These are phyloP conservation scores for Glebionis coronaria DNA, from an alignment of 129 eudicot genomes.

Conservation along the genomic window DNA sequence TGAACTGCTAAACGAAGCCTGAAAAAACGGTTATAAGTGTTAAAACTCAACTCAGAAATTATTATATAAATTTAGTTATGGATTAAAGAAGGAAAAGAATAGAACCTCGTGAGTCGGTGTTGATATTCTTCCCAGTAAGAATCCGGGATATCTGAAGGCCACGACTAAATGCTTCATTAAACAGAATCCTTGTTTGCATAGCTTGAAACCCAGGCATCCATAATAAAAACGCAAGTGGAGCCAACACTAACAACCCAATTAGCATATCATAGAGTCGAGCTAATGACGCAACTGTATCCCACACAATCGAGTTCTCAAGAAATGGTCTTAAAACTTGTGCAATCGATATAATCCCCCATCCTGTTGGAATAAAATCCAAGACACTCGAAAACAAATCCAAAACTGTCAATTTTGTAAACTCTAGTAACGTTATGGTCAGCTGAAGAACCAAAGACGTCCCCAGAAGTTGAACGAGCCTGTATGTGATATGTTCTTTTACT, in stretches of 20 bases:
- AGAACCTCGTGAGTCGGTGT: constrained; percentile 44
- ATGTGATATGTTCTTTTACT: constrained; percentile 60
- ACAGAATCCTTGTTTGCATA: constrained; percentile 90
- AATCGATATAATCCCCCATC: constrained; percentile 81
- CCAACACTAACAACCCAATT: constrained; percentile 72
- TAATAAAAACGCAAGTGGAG: constrained; percentile 73
- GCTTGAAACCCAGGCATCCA: constrained; percentile 98
- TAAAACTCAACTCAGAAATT: neutral
- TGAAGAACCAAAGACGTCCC: constrained; percentile 42
- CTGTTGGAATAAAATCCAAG: constrained; percentile 86
- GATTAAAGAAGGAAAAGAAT: neutral
- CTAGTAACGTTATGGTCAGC: constrained; percentile 44
- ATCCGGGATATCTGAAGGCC: constrained; percentile 90
- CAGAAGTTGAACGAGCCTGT: constrained; percentile 65
- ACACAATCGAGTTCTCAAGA: constrained; percentile 60
- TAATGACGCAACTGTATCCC: constrained; percentile 80
- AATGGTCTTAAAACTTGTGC: constrained; percentile 92
- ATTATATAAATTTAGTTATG: neutral
- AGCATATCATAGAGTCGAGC: constrained; percentile 84
- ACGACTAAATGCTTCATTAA: constrained; percentile 86
- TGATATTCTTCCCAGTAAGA: constrained; percentile 68
- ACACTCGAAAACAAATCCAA: constrained; percentile 60
- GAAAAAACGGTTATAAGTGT: neutral
- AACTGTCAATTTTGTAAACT: constrained; percentile 43
- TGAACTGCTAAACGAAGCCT: constrained; percentile 12